Evolutionary conservation across 495 filamentous ascomycete species (phyloP), one percentile per base, ranked within the genome.

Genomic region (Endocarpon pusillum): DNA sequence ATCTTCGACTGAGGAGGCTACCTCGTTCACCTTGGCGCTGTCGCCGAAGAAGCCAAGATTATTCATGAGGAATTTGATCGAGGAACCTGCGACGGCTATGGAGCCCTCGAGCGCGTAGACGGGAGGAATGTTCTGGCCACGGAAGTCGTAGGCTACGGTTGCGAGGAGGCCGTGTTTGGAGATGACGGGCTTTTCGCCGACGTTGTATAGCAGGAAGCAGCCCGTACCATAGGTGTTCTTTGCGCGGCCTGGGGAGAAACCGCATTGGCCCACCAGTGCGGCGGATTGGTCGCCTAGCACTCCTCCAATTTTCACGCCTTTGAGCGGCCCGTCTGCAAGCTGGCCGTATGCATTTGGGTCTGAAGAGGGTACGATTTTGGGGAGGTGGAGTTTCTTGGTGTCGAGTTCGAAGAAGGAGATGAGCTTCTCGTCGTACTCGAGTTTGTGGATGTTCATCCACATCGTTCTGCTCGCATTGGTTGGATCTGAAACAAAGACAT

Each of bases 151-250:
- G 10, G 81, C 87, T 14, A 96, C 78, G 0, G 87, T 96, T 21
- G 78, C 77, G 20, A 96, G 62, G 28, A 96, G 63, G 20, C 87
- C 87, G 48, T 89, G 81, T 40, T 74, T 78, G 19, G 87, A 94
- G 37, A 93, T 78, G 27, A 94, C 85, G 2, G 87, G 86, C 56
- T 84, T 78, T 18, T 75, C 67, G 33, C 87, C 87, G 35, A 92
- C 84, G 49, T 96, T 94, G 50, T 92, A 94, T 3, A 96, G 67
- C 35, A 96, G 64, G 62, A 96, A 96, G 53, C 86, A 93, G 19
- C 87, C 87, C 2, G 87, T 96, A 25, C 87, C 87, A 41, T 94
- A 96, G 1, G 87, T 96, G 51, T 94, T 94, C 64, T 96, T 96
- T 24, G 87, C 87, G 42, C 67, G 67, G 32, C 87, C 87, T 1